Base-by-base conservation (phyloP, 306 rosid genomes). In the Dalbergia oliveri region DNA sequence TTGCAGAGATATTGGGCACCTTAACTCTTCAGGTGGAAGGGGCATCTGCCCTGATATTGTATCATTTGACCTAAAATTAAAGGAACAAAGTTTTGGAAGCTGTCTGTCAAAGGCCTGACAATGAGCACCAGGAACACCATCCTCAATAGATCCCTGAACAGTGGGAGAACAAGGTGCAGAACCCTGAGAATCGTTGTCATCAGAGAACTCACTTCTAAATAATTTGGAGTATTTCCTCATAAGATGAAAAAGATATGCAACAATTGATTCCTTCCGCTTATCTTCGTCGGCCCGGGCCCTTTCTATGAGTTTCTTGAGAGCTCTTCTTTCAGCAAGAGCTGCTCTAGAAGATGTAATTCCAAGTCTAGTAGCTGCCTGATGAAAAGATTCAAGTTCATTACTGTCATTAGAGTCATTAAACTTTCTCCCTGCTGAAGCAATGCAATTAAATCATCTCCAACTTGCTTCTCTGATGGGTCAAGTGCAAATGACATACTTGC, bases 111-210 rank as follows among this genome's bases (percentile, higher is more conserved):
- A 93, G 66, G 89, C 87, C 34, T 87, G 96, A 76, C 82, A 79
- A 44, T 88, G 89, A 76, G 81, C 87, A 68, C 74, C 77, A 11
- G 91, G 86, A 65, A 80, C 86, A 66, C 65, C 62, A 18, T 90
- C 93, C 79, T 91, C 98, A 4, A 83, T 64, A 53, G 89, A 88
- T 80, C 97, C 91, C 77, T 72, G 91, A 81, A 96, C 84, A 63
- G 97, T 88, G 73, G 99, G 99, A 84, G 99, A 93, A 89, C 99
- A 96, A 75, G 99, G 98, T 14, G 90, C 85, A 72, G 99, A 96
- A 78, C 98, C 94, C 83, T 93, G 99, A 67, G 98, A 95, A 86
- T 96, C 98, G 71, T 82, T 95, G 82, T 96, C 99, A 70, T 96
- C 98, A 1, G 89, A 85, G 82, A 91, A 74, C 82, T 96, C 99